phyloP scores from a whole-genome alignment of 2,329 filamentous ascomycete genomes.

The Pestalotiopsis sp. region DNA sequence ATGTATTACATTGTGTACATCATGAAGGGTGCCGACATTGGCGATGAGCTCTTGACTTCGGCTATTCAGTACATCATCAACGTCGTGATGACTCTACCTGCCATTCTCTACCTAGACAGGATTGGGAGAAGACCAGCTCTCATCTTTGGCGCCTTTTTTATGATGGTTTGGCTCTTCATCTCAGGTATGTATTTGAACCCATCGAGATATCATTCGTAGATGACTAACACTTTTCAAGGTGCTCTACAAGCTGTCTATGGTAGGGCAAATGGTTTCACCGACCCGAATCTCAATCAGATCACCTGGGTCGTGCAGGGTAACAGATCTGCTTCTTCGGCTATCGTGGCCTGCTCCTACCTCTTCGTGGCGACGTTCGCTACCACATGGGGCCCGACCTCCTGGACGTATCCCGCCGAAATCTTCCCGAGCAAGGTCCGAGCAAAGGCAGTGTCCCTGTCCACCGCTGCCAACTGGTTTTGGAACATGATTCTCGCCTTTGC shows the following conservation, averaged over 20 bases:
- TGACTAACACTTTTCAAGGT: constrained; percentile 26
- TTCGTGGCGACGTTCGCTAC: constrained; percentile 70
- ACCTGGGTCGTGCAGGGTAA: constrained; percentile 60
- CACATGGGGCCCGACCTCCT: constrained; percentile 38
- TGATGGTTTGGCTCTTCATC: constrained; percentile 65
- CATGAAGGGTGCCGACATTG: constrained; percentile 60
- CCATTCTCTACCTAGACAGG: constrained; percentile 62
- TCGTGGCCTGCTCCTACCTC: constrained; percentile 72
- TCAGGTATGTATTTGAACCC: constrained; percentile 43
- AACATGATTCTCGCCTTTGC: constrained; percentile 60
- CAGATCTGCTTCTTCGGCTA: constrained; percentile 57
- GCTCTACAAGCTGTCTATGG: constrained; percentile 65
- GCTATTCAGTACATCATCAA: constrained; percentile 69
- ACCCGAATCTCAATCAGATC: constrained; percentile 46
- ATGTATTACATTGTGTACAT: constrained; percentile 64
- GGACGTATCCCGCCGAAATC: constrained; percentile 63
- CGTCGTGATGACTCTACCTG: constrained; percentile 60
- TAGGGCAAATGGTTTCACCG: constrained; percentile 44
- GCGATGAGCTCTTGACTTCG: constrained; percentile 58
- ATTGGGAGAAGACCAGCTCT: constrained; percentile 60
- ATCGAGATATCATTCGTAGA: not conserved
- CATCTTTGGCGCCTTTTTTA: constrained; percentile 56
- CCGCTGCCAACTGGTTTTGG: constrained; percentile 63
- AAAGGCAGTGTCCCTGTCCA: constrained; percentile 64
- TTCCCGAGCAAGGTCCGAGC: constrained; percentile 65